phyloP scores from a whole-genome alignment of 306 rosid species.

The Glycine tomentella region DNA sequence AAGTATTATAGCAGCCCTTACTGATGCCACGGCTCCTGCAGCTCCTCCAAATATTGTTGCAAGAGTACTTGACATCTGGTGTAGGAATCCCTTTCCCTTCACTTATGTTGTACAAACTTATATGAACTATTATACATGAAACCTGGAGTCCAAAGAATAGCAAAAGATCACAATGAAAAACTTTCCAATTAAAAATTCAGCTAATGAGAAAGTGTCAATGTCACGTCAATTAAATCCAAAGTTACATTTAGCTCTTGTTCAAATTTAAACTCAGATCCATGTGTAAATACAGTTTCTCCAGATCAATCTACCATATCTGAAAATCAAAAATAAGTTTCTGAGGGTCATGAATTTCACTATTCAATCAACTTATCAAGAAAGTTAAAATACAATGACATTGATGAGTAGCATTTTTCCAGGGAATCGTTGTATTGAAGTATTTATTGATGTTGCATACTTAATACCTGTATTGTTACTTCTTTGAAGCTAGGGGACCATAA shows the following conservation, averaged over 20 bases:
- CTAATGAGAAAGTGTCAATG: background rate
- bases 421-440: background rate
- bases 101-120: slow-evolving; percentile 58
- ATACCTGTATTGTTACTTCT: too few relatives aligned
- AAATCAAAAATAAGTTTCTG: background rate
- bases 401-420: background rate
- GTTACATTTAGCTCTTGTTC: too few relatives aligned
- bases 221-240: too few relatives aligned
- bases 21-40: slow-evolving; percentile 98
- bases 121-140: slow-evolving; percentile 54
- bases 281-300: background rate
- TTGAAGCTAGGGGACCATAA: too few relatives aligned
- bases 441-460: background rate
- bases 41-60: slow-evolving; percentile 93
- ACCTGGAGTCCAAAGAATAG: slow-evolving; percentile 59
- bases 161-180: slow-evolving; percentile 39
- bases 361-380: background rate
- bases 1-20: slow-evolving; percentile 69
- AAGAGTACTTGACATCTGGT: slow-evolving; percentile 85
- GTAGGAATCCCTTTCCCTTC: slow-evolving; percentile 54
- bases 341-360: background rate
- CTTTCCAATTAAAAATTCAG: background rate
- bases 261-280: too few relatives aligned
- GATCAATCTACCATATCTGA: background rate
- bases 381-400: background rate